Evolutionary conservation across 345 rosid genomes (phyloP).

Genomic region (Aquilaria sinensis): DNA sequence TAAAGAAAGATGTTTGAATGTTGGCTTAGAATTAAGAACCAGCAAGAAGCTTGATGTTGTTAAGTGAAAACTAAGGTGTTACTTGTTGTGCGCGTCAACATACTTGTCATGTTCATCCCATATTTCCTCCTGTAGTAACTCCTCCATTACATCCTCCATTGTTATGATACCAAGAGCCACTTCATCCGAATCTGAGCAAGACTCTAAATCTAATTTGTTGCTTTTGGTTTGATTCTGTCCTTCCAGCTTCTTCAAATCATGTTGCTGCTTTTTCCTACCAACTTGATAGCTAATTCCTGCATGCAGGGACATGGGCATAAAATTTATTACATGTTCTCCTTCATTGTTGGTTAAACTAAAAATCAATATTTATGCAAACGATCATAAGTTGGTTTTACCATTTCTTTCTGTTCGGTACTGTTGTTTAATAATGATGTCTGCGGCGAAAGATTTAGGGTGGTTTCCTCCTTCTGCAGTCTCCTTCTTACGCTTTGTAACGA

Average conservation of each 20-base stretch:
- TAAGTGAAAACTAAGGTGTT: slow-evolving; percentile 7
- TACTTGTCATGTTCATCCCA: slow-evolving; percentile 67
- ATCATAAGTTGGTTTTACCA: too few relatives aligned
- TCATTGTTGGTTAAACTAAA: too few relatives aligned
- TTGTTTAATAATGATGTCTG: not conserved
- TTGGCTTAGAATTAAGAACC: not conserved
- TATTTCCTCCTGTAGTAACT: slow-evolving; percentile 79
- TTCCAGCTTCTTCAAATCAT: slow-evolving; percentile 14
- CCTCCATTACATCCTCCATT: slow-evolving; percentile 86
- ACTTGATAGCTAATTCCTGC: too few relatives aligned
- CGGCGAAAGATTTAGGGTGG: too few relatives aligned
- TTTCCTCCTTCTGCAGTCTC: slow-evolving; percentile 25
- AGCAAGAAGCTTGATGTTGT: not conserved
- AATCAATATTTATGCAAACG: too few relatives aligned
- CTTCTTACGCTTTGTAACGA: slow-evolving; percentile 45
- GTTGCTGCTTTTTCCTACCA: too few relatives aligned
- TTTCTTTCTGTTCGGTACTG: slow-evolving; percentile 9
- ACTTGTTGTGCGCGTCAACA: slow-evolving; percentile 53
- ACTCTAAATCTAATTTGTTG: slow-evolving; percentile 21
- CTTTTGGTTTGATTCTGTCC: slow-evolving; percentile 5
- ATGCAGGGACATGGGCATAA: too few relatives aligned
- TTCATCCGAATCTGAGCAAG: slow-evolving; percentile 31
- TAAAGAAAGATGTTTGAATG: not conserved
- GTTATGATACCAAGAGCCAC: slow-evolving; percentile 75
- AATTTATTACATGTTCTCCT: too few relatives aligned